Evolutionary conservation across 1,139 yeast genomes (phyloP), one percentile per base, ranked within the genome.

Genomic region (Meyerozyma carpophila): DNA sequence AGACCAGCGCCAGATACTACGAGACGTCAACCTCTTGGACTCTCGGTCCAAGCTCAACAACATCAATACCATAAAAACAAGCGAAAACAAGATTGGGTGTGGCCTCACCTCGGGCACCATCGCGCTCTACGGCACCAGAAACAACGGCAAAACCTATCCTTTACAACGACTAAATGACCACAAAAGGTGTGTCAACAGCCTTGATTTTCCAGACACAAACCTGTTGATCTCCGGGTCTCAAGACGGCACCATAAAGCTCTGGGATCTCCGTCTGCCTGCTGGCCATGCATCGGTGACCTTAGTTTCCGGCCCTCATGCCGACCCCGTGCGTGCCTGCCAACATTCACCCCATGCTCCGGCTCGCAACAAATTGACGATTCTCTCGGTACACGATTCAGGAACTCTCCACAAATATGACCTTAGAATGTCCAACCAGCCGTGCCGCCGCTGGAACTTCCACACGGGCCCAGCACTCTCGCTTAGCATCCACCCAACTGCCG

Each of bases 401-500:
- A 79, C 89, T 1, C 73, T 93, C 36, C 82, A 87, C 55, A 82
- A 85, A 52, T 91, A 89, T 80, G 99, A 93, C 62, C 55, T 88
- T 14, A 73, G 98, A 44, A 45, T 62, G 2, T 48, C 50, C 8
- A 54, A 63, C 13, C 73, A 74, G 37, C 78, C 79, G 21, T 97
- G 90, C 52, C 70, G 82, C 41, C 81, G 85, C 48, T 77, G 94
- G 62, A 88, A 85, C 55, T 94, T 96, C 3, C 98, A 93, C 60
- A 79, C 93, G 1, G 96, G 96, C 0, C 95, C 96, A 1, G 98
- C 96, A 0, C 69, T 91, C 18, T 81, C 95, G 1, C 64, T 93
- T 8, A 90, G 88, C 56, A 90, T 96, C 81, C 96, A 91, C 57
- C 95, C 95, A 0, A 84, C 82, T 41, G 65, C 76, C 36, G 96